Evolutionary conservation across 345 rosid genomes (phyloP), one percentile per base, ranked within the genome.

Genomic region (Gossypium rotundifolium): DNA sequence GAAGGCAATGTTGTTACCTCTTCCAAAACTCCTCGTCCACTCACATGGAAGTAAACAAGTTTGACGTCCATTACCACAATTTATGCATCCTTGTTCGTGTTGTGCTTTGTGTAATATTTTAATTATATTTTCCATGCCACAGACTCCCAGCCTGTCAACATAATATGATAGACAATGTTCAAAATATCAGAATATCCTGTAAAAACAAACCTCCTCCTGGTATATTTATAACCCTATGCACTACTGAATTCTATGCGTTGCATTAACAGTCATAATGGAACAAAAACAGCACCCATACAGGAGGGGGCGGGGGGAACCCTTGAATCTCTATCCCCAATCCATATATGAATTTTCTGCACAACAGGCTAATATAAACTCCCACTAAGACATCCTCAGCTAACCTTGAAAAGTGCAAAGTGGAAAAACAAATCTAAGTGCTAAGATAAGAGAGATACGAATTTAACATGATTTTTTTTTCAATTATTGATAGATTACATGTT

Each of bases 11-110:
- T 85, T 2, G 87, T 86, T 65, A 61, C 89, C 44, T 91, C 92
- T 1, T 77, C 85, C 3, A 86, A 82, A 77, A 78, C 84, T 10
- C 78, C 83, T 46, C 87, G 48, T 23, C 88, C 85, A 54, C 87
- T 89, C 75, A 86, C 93, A 72, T 88, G 97, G 91, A 91, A 90
- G 84, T 90, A 77, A 85, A 57, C 48, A 10, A 51, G 49, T 23
- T 3, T 33, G 4, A 29, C 7, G 40, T 33, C 7, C 40, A 33
- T 1, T 33, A 33, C 40, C 40, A 5, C 40, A 33, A 4, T 33
- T 33, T 33, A 33, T 33, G 38, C 4, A 33, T 33, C 38, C 38
- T 33, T 33, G 1, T 33, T 33, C 7, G 1, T 33, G 40, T 33
- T 33, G 40, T 33, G 40, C 38, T 33, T 4, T 33, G 40, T 33